These are phyloP conservation scores for Kockovaella imperatae DNA, from an alignment of 768 basidiomycete species.

Conservation along the genomic window DNA sequence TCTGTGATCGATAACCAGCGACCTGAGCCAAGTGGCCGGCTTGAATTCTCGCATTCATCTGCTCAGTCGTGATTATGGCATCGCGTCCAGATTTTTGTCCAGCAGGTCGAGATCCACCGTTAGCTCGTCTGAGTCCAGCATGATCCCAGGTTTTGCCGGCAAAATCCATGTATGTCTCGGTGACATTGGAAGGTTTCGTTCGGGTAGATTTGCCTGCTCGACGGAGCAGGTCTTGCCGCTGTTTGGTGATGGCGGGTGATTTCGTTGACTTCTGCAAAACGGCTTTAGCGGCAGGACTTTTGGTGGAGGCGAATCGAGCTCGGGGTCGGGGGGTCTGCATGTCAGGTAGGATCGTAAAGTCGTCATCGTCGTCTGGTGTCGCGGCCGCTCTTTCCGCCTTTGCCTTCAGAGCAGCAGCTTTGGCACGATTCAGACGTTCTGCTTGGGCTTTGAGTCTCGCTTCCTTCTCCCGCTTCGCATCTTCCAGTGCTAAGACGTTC, in stretches of 20 bases:
- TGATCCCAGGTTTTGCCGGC: constrained; percentile 25
- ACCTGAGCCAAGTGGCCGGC: constrained; percentile 13
- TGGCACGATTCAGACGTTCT: too few relatives aligned
- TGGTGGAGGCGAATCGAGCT: not conserved
- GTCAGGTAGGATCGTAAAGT: constrained; percentile 1
- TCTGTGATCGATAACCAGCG: constrained; percentile 6
- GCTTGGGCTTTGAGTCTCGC: too few relatives aligned
- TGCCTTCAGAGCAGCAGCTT: too few relatives aligned
- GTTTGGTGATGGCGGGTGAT: constrained; percentile 9
- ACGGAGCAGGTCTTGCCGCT: constrained; percentile 10
- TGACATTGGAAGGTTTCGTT: constrained; percentile 4
- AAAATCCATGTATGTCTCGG: constrained; percentile 22
- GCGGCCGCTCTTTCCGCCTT: not conserved
- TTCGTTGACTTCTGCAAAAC: constrained; percentile 6
- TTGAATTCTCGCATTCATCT: constrained; percentile 6
- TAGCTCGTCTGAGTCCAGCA: constrained; percentile 8
- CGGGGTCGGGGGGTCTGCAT: not conserved
- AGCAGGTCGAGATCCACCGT: constrained; percentile 22
- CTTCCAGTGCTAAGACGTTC: constrained; percentile 1
- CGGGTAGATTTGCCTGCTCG: constrained; percentile 14
- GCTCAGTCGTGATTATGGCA: constrained; percentile 1
- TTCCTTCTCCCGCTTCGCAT: too few relatives aligned
- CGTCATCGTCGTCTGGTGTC: constrained; percentile 9
- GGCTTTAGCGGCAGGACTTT: constrained; percentile 17
- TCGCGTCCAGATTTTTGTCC: constrained; percentile 25